Evolutionary conservation across 2,329 filamentous ascomycete genomes (phyloP), one percentile per base, ranked within the genome.

Genomic region (Kalmusia sp.): DNA sequence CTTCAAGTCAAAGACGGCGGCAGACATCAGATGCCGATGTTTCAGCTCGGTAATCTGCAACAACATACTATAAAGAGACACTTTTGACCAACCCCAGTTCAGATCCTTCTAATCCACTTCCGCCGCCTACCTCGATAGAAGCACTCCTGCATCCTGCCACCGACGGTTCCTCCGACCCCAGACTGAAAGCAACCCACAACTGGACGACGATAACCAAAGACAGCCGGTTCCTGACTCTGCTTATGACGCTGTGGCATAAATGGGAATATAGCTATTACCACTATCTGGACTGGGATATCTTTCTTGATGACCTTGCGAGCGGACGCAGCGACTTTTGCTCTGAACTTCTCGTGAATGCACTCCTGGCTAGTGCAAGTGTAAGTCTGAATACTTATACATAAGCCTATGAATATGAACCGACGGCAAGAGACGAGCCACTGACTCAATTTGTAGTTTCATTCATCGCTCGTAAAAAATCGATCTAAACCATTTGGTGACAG

Each of bases 71-170:
- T 37, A 38, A 44, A 31, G 31, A 52, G 47, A 50, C 45, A 31
- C 41, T 57, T 66, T 69, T 70, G 63, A 69, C 68, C 65, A 64
- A 64, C 62, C 35, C 52, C 52, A 70, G 68, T 54, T 67, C 63
- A 66, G 67, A 64, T 56, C 62, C 55, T 48, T 59, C 58, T 53
- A 52, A 39, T 34, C 55, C 58, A 15, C 39, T 56, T 30, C 56
- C 55, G 14, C 50, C 37, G 9, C 58, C 45, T n/a, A 65, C 59
- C 12, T 64, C 65, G 14, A 61, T 68, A 41, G 62, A 65, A 28
- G 57, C 62, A 7, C 57, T 68, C 4, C 24, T 68, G 6, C 58
- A 63, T 25, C 21, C 52, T 8, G 17, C 22, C 9, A 31, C n/a
- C 11, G 22, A 49, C 4, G 33, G 38, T 6, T 31, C 51, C 14